Conservation (phyloP, 768 basidiomycete genomes). For the Termitomyces sp. region DNA sequence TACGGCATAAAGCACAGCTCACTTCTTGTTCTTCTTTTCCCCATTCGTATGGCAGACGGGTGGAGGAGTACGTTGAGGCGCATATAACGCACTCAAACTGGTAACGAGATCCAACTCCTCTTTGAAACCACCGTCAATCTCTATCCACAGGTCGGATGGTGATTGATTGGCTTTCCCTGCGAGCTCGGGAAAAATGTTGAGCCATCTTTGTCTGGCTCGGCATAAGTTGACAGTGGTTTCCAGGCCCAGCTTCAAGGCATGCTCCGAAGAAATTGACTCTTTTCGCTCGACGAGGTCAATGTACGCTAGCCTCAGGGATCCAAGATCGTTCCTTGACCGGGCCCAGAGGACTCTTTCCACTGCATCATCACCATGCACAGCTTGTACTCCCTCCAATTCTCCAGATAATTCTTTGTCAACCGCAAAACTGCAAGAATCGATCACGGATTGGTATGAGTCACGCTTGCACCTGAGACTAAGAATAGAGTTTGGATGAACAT, state of each 20-base stretch:
- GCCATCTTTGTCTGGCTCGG: neutral
- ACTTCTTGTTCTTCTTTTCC: no score
- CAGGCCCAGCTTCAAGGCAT: neutral
- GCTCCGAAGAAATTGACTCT: constrained; percentile 2
- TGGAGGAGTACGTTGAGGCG: neutral
- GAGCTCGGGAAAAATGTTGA: neutral
- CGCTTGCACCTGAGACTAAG: neutral
- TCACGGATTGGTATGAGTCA: neutral
- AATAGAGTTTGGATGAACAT: neutral
- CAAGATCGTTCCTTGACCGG: neutral
- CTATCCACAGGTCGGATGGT: neutral
- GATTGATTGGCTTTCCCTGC: neutral
- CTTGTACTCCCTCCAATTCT: neutral
- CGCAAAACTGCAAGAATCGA: neutral
- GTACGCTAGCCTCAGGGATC: constrained; percentile 7
- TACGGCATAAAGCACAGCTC: no score
- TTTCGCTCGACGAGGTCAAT: constrained; percentile 4
- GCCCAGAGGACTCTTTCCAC: constrained; percentile 7
- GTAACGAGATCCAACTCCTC: neutral
- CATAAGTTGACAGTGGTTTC: constrained; percentile 5
- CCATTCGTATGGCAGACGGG: no score
- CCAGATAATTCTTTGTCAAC: neutral
- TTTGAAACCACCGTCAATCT: neutral
- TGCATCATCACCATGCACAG: neutral
- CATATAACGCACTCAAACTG: neutral